These are phyloP conservation scores for Coemansia sp. DNA, from an alignment of 192 early-diverging fungal genomes.

Conservation along the genomic window DNA sequence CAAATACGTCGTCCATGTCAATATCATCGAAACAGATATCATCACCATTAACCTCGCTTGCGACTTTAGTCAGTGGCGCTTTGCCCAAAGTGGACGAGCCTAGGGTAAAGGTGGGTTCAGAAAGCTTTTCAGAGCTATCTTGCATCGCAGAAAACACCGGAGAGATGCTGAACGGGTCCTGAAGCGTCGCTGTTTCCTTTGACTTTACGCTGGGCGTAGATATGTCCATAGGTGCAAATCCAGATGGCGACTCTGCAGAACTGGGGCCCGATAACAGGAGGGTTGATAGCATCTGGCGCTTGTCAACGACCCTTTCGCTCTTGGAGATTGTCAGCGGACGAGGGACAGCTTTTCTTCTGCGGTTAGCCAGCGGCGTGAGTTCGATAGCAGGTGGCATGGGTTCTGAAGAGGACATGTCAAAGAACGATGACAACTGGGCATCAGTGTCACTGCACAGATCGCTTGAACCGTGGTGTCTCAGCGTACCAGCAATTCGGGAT, in stretches of 20 bases:
- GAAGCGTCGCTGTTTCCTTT: background rate
- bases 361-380: slow-evolving; percentile 28
- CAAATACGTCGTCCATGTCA: slow-evolving; percentile 35
- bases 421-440: background rate
- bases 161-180: background rate
- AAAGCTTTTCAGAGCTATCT: background rate
- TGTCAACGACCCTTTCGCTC: slow-evolving; percentile 36
- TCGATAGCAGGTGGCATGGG: slow-evolving; percentile 13
- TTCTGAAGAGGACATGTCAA: slow-evolving; percentile 3
- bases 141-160: background rate
- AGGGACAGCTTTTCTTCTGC: slow-evolving; percentile 21
- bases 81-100: background rate
- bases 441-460: slow-evolving; percentile 19
- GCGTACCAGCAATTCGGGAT: background rate
- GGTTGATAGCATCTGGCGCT: slow-evolving; percentile 40
- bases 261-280: slow-evolving; percentile 12
- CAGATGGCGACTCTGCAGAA: slow-evolving; percentile 1
- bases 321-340: slow-evolving; percentile 28
- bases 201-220: background rate
- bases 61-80: background rate
- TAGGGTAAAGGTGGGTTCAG: background rate
- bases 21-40: slow-evolving; percentile 33
- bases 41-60: slow-evolving; percentile 8
- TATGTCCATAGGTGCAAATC: slow-evolving; percentile 7
- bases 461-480: slow-evolving; percentile 12